phyloP scores from a whole-genome alignment of 2,329 filamentous ascomycete genomes.

The Claviceps pusilla region DNA sequence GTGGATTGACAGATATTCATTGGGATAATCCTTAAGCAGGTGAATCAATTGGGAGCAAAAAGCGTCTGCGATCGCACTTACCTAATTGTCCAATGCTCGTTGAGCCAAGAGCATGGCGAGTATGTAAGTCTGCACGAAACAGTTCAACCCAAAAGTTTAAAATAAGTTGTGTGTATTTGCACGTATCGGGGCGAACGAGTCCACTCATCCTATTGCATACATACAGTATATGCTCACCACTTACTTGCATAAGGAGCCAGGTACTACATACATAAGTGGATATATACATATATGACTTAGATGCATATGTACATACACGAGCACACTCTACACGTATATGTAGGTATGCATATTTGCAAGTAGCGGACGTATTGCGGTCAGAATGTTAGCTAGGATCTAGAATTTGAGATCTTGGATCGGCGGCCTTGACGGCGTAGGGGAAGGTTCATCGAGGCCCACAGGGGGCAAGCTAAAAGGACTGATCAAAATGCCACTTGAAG shows the following conservation, averaged over 20 bases:
- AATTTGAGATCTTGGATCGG: constrained; percentile 61
- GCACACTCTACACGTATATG: neutral
- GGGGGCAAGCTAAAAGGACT: constrained; percentile 83
- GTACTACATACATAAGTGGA: too few species aligned
- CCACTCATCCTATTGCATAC: too few species aligned
- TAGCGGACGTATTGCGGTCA: neutral
- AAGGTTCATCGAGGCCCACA: constrained; percentile 1
- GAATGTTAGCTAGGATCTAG: constrained; percentile 20
- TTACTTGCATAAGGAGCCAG: too few species aligned
- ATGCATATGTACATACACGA: too few species aligned
- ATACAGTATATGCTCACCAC: too few species aligned
- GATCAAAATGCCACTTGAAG: constrained; percentile 65
- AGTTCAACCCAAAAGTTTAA: neutral
- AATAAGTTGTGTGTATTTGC: neutral
- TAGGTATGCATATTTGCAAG: neutral
- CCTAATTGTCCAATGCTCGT: neutral
- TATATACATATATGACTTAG: too few species aligned
- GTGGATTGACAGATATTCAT: constrained; percentile 47
- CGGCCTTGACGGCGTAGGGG: neutral
- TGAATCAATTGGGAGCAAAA: neutral
- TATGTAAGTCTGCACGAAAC: neutral
- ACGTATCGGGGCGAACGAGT: neutral
- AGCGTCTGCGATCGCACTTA: neutral
- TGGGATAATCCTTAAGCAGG: constrained; percentile 30
- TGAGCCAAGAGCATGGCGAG: neutral